phyloP scores from a whole-genome alignment of 208 protist species.

The Trypanosoma congolense region DNA sequence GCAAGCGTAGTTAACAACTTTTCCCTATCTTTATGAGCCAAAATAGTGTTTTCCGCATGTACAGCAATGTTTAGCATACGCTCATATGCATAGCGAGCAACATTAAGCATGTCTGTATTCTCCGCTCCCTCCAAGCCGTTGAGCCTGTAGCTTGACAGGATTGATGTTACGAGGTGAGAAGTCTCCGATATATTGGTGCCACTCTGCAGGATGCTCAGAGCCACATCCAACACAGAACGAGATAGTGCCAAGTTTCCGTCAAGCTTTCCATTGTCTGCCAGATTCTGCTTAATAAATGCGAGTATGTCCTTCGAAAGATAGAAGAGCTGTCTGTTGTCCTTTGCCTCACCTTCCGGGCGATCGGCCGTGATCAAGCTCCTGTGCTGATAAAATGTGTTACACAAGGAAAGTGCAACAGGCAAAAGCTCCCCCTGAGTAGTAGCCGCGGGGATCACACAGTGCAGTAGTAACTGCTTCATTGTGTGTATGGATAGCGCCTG shows the following conservation, averaged over 20 bases:
- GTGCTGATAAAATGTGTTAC: conserved; percentile 35
- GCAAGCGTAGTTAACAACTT: conserved; percentile 26
- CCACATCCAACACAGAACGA: conserved; percentile 26
- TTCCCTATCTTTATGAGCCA: conserved; percentile 34
- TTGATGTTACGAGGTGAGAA: conserved; percentile 33
- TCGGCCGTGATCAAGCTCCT: conserved; percentile 7
- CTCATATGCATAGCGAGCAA: conserved; percentile 33
- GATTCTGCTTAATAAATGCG: conserved; percentile 38
- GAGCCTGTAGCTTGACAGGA: conserved; percentile 23
- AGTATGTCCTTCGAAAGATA: conserved; percentile 63
- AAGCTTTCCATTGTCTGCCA: conserved; percentile 43
- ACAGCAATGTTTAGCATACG: conserved; percentile 38
- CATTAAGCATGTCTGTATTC: conserved; percentile 24
- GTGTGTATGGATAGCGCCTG: conserved; percentile 30
- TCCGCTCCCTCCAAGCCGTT: conserved; percentile 4
- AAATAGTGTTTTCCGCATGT: conserved; percentile 13
- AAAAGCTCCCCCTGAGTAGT: conserved; percentile 36
- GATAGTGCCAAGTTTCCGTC: conserved; percentile 27
- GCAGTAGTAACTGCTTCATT: conserved; percentile 40
- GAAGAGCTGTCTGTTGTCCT: conserved; percentile 54
- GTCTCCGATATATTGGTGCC: conserved; percentile 30
- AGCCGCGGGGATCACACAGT: conserved; percentile 52
- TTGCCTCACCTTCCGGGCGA: conserved; percentile 40
- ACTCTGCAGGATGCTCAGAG: conserved; percentile 37
- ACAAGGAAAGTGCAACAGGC: conserved; percentile 26